Evolutionary conservation across 768 basidiomycete species (phyloP).

Genomic region (Auricularia heimuer): DNA sequence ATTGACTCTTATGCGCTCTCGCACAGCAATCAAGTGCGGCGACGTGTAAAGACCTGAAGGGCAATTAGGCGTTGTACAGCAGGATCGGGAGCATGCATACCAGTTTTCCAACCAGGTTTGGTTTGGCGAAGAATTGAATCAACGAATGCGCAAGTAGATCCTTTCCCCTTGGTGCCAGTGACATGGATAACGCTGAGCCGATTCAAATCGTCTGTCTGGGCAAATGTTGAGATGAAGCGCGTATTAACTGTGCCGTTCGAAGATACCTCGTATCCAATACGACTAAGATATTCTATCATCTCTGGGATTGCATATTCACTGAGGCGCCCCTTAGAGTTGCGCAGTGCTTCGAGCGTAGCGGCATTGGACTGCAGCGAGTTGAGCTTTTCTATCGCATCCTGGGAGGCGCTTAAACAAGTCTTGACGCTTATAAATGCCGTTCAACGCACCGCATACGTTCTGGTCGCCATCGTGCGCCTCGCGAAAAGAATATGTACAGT

Average conservation of each 20-base stretch:
- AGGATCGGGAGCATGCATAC: slow-evolving; percentile 31
- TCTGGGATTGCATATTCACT: slow-evolving; percentile 64
- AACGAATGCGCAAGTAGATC: slow-evolving; percentile 90
- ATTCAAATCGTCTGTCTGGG: slow-evolving; percentile 74
- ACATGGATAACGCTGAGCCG: slow-evolving; percentile 88
- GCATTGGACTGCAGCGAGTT: slow-evolving; percentile 90
- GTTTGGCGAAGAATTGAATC: slow-evolving; percentile 74
- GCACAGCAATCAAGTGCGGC: slow-evolving; percentile 90
- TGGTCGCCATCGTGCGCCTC: slow-evolving; percentile 43
- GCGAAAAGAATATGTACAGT: neutral
- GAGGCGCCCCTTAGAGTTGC: slow-evolving; percentile 57
- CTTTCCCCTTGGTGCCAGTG: slow-evolving; percentile 97
- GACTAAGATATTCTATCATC: slow-evolving; percentile 79
- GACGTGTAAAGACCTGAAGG: slow-evolving; percentile 84
- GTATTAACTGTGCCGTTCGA: neutral
- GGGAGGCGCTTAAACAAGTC: neutral
- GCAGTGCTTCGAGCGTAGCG: slow-evolving; percentile 76
- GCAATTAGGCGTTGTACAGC: slow-evolving; percentile 1
- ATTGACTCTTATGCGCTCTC: slow-evolving; percentile 92
- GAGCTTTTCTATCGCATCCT: slow-evolving; percentile 60
- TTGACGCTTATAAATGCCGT: neutral
- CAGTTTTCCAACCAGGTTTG: slow-evolving; percentile 72
- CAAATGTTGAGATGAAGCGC: neutral
- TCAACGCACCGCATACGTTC: slow-evolving; percentile 38
- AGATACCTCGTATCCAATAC: slow-evolving; percentile 80